phyloP scores from a whole-genome alignment of 2,329 filamentous ascomycete species.

The Aspergillus floridensis region DNA sequence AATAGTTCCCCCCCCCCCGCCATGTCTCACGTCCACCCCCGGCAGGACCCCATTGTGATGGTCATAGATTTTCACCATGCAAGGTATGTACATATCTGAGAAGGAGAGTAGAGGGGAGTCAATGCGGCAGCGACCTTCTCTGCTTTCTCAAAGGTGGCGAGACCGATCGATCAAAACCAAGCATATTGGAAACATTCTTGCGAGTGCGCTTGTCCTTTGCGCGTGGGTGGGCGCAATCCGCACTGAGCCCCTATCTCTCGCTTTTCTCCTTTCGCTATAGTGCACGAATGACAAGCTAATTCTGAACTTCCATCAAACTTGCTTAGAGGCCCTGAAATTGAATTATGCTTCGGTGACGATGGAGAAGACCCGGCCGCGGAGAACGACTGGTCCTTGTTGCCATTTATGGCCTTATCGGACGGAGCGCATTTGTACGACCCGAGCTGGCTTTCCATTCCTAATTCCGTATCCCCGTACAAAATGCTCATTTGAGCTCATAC shows the following conservation, averaged over 20 bases:
- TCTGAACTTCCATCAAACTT: not conserved
- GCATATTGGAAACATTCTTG: not conserved
- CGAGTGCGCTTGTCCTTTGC: not conserved
- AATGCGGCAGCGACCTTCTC: not conserved
- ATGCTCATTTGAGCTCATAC: conserved; percentile 11
- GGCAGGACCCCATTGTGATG: conserved; percentile 64
- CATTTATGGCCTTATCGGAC: conserved; percentile 96
- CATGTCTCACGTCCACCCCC: conserved; percentile 45
- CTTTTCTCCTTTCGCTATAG: not conserved
- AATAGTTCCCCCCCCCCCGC: conserved; percentile 18
- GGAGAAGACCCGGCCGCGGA: conserved; percentile 74
- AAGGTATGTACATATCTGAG: conserved; percentile 32
- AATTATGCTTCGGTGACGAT: conserved; percentile 82
- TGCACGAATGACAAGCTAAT: conserved; percentile 3
- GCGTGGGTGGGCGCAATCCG: not conserved
- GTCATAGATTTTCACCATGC: conserved; percentile 85
- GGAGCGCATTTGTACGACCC: conserved; percentile 80
- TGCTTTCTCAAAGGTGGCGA: not conserved
- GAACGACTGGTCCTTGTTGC: conserved; percentile 86
- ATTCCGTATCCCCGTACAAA: not conserved
- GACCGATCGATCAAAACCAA: not conserved
- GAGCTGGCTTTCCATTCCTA: not conserved
- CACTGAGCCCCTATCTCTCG: not conserved
- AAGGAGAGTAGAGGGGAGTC: not conserved
- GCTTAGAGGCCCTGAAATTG: conserved; percentile 79